These are phyloP conservation scores for Trichophyton rubrum DNA, from an alignment of 2,329 filamentous ascomycete genomes.

Conservation along the genomic window DNA sequence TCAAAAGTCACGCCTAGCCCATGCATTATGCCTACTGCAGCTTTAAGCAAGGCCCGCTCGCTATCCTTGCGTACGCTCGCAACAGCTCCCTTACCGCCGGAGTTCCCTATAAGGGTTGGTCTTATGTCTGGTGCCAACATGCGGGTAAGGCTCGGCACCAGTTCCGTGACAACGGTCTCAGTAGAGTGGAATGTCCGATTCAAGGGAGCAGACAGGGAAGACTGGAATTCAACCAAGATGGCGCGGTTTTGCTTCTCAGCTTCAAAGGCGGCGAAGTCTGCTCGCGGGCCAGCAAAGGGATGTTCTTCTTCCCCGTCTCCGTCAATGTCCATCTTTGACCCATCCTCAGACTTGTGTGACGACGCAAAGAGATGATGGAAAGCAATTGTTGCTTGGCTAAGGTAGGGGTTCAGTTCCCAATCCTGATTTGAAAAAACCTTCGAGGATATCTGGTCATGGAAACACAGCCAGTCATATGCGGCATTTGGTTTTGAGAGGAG, in stretches of 20 bases:
- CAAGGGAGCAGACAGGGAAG: constrained; percentile 57
- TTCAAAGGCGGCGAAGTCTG: constrained; percentile 71
- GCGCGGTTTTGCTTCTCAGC: constrained; percentile 65
- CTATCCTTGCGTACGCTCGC: constrained; percentile 80
- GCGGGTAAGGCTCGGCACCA: constrained; percentile 70
- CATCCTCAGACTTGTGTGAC: constrained; percentile 45
- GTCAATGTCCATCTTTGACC: constrained; percentile 27
- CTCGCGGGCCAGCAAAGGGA: constrained; percentile 70
- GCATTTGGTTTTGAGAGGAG: constrained; percentile 75
- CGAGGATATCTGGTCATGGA: constrained; percentile 73
- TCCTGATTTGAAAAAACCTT: constrained; percentile 73
- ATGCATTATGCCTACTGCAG: constrained; percentile 70
- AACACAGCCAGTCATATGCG: constrained; percentile 90
- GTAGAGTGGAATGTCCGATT: constrained; percentile 66
- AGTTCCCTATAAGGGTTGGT: constrained; percentile 69
- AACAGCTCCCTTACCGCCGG: constrained; percentile 50
- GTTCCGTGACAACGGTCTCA: constrained; percentile 65
- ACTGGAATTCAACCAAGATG: constrained; percentile 60
- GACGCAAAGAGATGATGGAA: constrained; percentile 88
- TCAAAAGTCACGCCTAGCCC: constrained; percentile 72
- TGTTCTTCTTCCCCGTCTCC: constrained; percentile 42
- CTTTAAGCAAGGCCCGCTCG: constrained; percentile 67
- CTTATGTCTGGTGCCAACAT: constrained; percentile 84
- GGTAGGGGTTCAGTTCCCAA: constrained; percentile 81
- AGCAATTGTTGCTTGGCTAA: constrained; percentile 73